Base-by-base conservation (phyloP, 2,329 filamentous ascomycete genomes). In the Fusarium oxysporum region DNA sequence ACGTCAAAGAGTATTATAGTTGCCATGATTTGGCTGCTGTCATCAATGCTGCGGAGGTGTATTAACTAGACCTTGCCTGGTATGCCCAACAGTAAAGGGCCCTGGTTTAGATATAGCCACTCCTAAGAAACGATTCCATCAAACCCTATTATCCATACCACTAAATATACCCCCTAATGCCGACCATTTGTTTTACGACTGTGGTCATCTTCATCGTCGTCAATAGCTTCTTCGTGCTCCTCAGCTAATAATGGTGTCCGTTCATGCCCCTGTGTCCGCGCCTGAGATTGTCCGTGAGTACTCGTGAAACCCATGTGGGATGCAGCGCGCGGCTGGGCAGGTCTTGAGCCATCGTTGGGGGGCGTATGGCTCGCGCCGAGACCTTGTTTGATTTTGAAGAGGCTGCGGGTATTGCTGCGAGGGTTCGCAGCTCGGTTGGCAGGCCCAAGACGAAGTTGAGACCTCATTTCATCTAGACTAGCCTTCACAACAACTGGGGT, bases 371-470 rank as follows among this genome's bases (percentile, higher is more conserved):
- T 62, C 17, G 68, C 25, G 21, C 63, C 60, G 17, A 82, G 74
- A 32, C 82, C 83, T 72, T 83, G 82, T 82, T 93, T 93, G 74
- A 92, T 91, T 80, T 92, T 92, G 74, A 93, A 90, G 1, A 90
- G 88, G 23, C 89, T 88, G 23, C 86, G 86, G 3, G 90, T 91
- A 63, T 86, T 86, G 79, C 88, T 90, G 25, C 78, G 78, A 4
- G 91, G 91, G 62, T 91, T 90, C 21, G 88, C 87, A 10, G 91
- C 91, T 25, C 88, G 87, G 77, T 92, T 93, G 2, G 90, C 92
- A 0, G 91, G 91, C 1, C 91, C 91, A 1, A 92, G 87, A 72
- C 90, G 91, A 48, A 92, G 83, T 72, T 92, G 89, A 76, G 90
- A 86, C 75, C 85, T 86, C 83, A 92, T 89, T 57, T 92, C 90